These are phyloP conservation scores for Lodderomyces metapsilosis DNA, from an alignment of 1,139 yeast species.

Conservation along the genomic window DNA sequence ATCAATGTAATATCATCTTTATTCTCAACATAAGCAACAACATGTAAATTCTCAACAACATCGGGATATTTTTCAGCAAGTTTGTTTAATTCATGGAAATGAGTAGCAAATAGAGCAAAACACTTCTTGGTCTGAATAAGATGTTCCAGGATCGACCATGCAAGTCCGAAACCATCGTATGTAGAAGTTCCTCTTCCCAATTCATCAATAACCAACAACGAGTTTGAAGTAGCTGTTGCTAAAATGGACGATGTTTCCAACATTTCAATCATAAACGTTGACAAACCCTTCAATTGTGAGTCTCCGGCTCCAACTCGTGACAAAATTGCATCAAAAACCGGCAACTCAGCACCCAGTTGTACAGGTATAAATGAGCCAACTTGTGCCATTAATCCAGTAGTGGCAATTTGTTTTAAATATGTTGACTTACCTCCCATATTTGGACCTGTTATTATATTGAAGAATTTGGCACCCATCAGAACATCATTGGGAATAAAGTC, in stretches of 20 bases:
- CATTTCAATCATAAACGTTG: slow-evolving; percentile 98
- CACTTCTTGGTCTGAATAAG: slow-evolving; percentile 69
- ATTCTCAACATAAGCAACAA: slow-evolving; percentile 68
- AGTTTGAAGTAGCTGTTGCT: slow-evolving; percentile 79
- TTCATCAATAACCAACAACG: slow-evolving; percentile 90
- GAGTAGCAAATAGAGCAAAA: slow-evolving; percentile 91
- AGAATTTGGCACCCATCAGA: slow-evolving; percentile 47
- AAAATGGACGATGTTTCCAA: slow-evolving; percentile 90
- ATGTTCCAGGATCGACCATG: slow-evolving; percentile 93
- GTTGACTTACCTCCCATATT: slow-evolving; percentile 99
- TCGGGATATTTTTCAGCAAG: slow-evolving; percentile 56
- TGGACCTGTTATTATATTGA: slow-evolving; percentile 90
- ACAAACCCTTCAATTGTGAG: slow-evolving; percentile 92
- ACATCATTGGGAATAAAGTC: slow-evolving; percentile 88
- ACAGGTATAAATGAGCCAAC: slow-evolving; percentile 87
- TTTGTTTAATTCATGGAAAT: slow-evolving; percentile 91
- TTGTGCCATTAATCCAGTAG: slow-evolving; percentile 85
- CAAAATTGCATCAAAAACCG: slow-evolving; percentile 84
- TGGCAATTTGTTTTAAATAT: slow-evolving; percentile 88
- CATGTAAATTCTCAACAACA: slow-evolving; percentile 78
- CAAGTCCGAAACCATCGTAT: slow-evolving; percentile 95
- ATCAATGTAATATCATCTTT: slow-evolving; percentile 77
- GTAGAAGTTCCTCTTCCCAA: slow-evolving; percentile 96
- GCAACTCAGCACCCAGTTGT: slow-evolving; percentile 56
- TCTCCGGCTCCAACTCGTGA: slow-evolving; percentile 99